Percentiles rank a stretch among this genome's conserved stretches.
Evolutionary conservation across 208 protist genomes (phyloP).

Genomic region (Entamoeba invadens): DNA sequence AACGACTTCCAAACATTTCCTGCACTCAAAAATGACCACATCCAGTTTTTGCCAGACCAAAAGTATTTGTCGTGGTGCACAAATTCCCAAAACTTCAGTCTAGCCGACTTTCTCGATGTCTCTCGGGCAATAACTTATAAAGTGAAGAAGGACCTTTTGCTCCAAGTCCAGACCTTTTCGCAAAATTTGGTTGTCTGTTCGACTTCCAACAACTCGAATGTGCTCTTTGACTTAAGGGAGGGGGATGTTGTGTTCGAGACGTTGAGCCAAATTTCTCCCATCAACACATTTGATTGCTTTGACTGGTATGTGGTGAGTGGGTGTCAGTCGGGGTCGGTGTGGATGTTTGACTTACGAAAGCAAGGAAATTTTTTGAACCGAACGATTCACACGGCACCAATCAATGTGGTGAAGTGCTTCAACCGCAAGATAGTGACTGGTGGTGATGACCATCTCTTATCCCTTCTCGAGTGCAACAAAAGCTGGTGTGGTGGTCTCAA

Average conservation of each 20-base stretch:
- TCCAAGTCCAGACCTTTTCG: not conserved
- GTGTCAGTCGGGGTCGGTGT: not conserved
- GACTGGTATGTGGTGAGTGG: not conserved
- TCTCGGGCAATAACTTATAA: not conserved
- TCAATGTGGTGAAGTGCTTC: not conserved
- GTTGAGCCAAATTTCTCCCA: not conserved
- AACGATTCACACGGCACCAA: not conserved
- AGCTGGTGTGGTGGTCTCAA: not conserved
- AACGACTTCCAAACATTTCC: not conserved
- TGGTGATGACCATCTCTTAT: not conserved
- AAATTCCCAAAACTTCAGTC: not conserved
- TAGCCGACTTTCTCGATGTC: not conserved
- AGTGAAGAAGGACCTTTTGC: not conserved
- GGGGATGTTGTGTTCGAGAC: not conserved
- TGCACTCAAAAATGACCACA: not conserved
- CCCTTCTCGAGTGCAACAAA: not conserved
- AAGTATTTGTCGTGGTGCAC: not conserved
- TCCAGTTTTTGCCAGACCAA: not conserved
- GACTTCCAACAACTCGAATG: not conserved
- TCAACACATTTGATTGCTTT: not conserved
- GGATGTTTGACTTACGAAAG: not conserved
- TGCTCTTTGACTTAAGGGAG: not conserved
- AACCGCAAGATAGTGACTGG: not conserved
- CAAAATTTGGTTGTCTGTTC: not conserved
- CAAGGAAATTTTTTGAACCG: not conserved